Conservation (phyloP, 306 rosid genomes). For the Astragalus glycyphyllos region DNA sequence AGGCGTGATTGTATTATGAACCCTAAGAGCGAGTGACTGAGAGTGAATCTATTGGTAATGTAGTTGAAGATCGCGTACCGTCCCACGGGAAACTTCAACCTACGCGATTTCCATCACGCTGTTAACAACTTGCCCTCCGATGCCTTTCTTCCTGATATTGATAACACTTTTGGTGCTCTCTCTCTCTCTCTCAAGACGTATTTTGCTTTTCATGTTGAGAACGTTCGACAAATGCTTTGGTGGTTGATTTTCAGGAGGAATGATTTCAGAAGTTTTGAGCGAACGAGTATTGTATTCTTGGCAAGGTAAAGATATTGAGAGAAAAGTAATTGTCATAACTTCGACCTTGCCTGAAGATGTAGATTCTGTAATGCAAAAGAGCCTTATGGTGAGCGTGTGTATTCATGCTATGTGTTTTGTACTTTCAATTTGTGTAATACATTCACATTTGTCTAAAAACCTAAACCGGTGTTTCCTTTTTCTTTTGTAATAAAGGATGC, state of each 20-base stretch:
- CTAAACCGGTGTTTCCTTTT: neutral
- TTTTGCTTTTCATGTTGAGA: slow-evolving; percentile 22
- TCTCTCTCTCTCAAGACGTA: neutral
- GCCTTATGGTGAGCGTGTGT: slow-evolving; percentile 58
- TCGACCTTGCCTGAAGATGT: slow-evolving; percentile 63
- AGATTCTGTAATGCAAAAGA: slow-evolving; percentile 54
- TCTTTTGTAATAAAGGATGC: slow-evolving; percentile 57
- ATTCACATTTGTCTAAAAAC: slow-evolving; percentile 21
- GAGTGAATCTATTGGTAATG: slow-evolving; percentile 40
- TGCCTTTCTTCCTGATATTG: slow-evolving; percentile 55
- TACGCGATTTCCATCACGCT: slow-evolving; percentile 74
- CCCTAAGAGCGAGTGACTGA: slow-evolving; percentile 29
- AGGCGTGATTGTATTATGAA: slow-evolving; percentile 16
- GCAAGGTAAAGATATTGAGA: slow-evolving; percentile 76
- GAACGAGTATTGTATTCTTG: slow-evolving; percentile 74
- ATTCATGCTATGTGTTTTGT: slow-evolving; percentile 14
- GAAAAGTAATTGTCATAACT: slow-evolving; percentile 66
- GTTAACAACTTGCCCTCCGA: slow-evolving; percentile 63
- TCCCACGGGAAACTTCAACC: slow-evolving; percentile 61
- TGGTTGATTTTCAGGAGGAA: slow-evolving; percentile 54
- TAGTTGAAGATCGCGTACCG: slow-evolving; percentile 70
- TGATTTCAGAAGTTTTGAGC: slow-evolving; percentile 64
- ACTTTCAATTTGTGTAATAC: neutral
- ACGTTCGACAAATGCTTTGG: slow-evolving; percentile 26
- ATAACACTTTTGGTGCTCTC: slow-evolving; percentile 47